Base-by-base conservation (phyloP, 352 stramenopile genomes). In the Peronospora farinosa region DNA sequence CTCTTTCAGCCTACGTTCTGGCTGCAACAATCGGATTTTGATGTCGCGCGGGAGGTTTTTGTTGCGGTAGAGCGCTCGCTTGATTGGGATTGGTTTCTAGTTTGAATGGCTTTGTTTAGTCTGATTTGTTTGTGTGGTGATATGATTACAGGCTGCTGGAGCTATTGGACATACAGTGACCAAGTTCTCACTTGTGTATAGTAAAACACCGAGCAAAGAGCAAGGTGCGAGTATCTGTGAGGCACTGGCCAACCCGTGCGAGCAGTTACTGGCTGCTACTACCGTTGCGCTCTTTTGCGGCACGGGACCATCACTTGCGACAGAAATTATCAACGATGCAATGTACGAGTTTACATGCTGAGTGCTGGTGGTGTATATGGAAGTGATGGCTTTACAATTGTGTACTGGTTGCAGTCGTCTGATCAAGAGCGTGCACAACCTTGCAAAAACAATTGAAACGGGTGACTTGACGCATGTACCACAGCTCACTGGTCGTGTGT, bases 101-200 rank as follows among this genome's bases (percentile, higher is more conserved):
- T 3, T 40, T 59, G 5, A 48, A 16, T 41, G 23, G 32, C 13
- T n/a, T 40, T n/a, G n/a, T 23, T 46, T 28, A 28, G 21, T 13
- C 27, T 49, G n/a, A 45, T 51, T 7, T 28, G 57, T 5, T 10
- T 47, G 16, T 54, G 36, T 59, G 12, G 1, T 42, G 37, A n/a
- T 19, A 37, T 17, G 33, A 21, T 21, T 54, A 25, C 40, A 93
- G 82, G 74, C 83, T 5, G 60, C 59, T 11, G 76, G 72, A 17
- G 68, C 73, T 3, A 92, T 94, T 36, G 77, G 70, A 21, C 74
- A 88, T 21, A 72, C 87, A 23, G 78, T 92, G 54, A 94, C 83
- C 66, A 94, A 94, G 65, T 90, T 94, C 50, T 91, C 83, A 45
- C 69, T 94, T 23, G 80, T 94, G 57, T 88, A 84, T 45, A 84